These are phyloP conservation scores for Geotrichum siamense DNA, from an alignment of 1,139 yeast genomes.

Conservation along the genomic window DNA sequence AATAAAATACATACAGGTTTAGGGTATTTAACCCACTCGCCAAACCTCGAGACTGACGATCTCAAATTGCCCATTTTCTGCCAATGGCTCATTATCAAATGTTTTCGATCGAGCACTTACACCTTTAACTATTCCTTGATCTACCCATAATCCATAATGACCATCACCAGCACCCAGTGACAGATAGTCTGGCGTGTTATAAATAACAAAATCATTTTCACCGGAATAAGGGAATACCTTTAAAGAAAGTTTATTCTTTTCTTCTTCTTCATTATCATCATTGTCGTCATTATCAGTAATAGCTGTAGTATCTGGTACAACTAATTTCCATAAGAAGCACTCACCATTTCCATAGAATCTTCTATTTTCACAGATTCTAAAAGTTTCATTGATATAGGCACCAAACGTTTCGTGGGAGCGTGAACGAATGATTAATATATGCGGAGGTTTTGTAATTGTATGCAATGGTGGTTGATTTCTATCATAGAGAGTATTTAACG, in stretches of 20 bases:
- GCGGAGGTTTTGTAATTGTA: conserved; percentile 48
- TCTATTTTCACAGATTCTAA: conserved; percentile 49
- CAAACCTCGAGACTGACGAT: conserved; percentile 80
- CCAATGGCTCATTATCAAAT: conserved; percentile 81
- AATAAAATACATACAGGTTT: background rate
- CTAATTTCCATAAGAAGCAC: conserved; percentile 79
- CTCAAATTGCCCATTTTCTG: conserved; percentile 58
- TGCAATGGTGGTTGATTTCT: conserved; percentile 33
- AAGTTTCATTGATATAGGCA: conserved; percentile 68
- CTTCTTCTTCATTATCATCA: conserved; percentile 16
- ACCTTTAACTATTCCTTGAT: conserved; percentile 64
- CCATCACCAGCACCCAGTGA: conserved; percentile 93
- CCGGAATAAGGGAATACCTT: conserved; percentile 83
- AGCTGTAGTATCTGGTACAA: background rate
- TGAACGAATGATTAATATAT: conserved; percentile 63
- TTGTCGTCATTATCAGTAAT: conserved; percentile 5
- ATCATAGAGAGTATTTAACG: conserved; percentile 64
- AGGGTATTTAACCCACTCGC: conserved; percentile 50
- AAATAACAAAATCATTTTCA: conserved; percentile 73
- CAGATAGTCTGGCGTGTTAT: conserved; percentile 69
- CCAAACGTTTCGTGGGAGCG: conserved; percentile 63
- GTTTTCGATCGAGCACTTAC: conserved; percentile 75
- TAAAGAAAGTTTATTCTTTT: conserved; percentile 17
- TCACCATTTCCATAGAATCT: conserved; percentile 92
- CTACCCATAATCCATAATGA: conserved; percentile 87